Percentiles rank a stretch among this genome's conserved stretches.
Conservation (phyloP, 805 yeast species). For the Metahyphopichia silvanorum region DNA sequence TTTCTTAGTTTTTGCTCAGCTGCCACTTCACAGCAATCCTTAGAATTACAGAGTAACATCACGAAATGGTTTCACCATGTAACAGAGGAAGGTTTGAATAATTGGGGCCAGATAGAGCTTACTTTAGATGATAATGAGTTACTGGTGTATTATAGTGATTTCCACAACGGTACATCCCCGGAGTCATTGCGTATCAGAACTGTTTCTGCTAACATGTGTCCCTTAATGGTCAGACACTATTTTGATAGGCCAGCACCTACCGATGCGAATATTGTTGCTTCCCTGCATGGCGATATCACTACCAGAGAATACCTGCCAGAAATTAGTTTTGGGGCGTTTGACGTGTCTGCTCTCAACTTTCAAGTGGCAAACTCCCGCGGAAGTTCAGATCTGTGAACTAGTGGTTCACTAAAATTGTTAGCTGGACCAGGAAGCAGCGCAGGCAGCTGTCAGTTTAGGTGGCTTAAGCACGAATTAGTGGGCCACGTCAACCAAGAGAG, state of each 20-base stretch:
- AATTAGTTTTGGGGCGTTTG: constrained; percentile 1
- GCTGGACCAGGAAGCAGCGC: not conserved
- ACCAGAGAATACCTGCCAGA: not conserved
- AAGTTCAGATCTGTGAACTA: not conserved
- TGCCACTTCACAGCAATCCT: not conserved
- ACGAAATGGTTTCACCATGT: constrained; percentile 1
- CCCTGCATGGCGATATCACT: not conserved
- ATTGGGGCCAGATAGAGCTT: constrained; percentile 1
- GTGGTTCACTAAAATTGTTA: not conserved
- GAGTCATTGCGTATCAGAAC: constrained; percentile 1
- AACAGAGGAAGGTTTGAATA: constrained; percentile 1
- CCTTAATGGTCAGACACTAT: constrained; percentile 1
- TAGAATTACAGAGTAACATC: not conserved
- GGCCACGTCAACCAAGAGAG: no score
- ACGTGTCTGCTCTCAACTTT: constrained; percentile 1
- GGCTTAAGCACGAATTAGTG: no score
- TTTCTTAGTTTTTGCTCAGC: constrained; percentile 1
- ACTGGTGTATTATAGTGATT: constrained; percentile 16
- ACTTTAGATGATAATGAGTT: constrained; percentile 6
- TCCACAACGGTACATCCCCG: constrained; percentile 10
- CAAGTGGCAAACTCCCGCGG: constrained; percentile 1
- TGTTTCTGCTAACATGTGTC: constrained; percentile 1
- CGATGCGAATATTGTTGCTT: constrained; percentile 1
- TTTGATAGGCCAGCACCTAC: constrained; percentile 1
- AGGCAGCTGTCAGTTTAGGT: no score